These are phyloP conservation scores for Claviceps quebecensis DNA, from an alignment of 2,329 filamentous ascomycete genomes.

Conservation along the genomic window DNA sequence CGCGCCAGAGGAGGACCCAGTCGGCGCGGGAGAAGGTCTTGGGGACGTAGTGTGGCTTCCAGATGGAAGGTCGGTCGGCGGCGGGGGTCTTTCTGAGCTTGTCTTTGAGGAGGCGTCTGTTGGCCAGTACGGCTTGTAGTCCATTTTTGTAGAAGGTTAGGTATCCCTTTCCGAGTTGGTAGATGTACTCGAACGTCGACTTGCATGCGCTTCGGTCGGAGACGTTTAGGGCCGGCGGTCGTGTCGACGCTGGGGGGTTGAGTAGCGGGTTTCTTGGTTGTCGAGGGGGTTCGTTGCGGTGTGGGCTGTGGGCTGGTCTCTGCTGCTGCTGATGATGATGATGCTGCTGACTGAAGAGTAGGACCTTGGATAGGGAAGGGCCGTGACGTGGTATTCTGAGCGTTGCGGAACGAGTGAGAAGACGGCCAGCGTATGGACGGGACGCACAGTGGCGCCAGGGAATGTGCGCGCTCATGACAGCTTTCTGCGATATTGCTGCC, in stretches of 20 bases:
- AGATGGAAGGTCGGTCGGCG: constrained; percentile 36
- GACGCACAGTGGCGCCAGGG: constrained; percentile 18
- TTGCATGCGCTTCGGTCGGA: constrained; percentile 34
- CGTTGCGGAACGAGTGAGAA: constrained; percentile 3
- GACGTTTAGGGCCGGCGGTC: constrained; percentile 53
- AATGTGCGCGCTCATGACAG: constrained; percentile 18
- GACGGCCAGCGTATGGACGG: constrained; percentile 9
- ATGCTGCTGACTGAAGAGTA: constrained; percentile 6
- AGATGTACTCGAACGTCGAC: constrained; percentile 32
- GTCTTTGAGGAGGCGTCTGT: constrained; percentile 39
- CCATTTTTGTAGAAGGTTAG: constrained; percentile 78
- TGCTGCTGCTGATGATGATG: constrained; percentile 9
- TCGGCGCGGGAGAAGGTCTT: constrained; percentile 43
- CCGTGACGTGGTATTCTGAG: constrained; percentile 2
- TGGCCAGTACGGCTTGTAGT: constrained; percentile 58
- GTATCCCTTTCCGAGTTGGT: constrained; percentile 59
- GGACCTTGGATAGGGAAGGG: not conserved
- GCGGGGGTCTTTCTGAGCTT: constrained; percentile 30
- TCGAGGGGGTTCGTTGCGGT: constrained; percentile 11
- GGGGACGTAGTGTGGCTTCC: constrained; percentile 19
- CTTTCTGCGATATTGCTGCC: too few species aligned
- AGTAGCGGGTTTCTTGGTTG: constrained; percentile 22
- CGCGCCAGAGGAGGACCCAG: constrained; percentile 56
- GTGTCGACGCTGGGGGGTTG: constrained; percentile 62
- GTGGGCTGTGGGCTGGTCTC: constrained; percentile 11